A percentile compares a stretch with the other conserved stretches of the same genome.
Evolutionary conservation across 2,329 filamentous ascomycete genomes (phyloP).

Genomic region (Talaromyces sp.): DNA sequence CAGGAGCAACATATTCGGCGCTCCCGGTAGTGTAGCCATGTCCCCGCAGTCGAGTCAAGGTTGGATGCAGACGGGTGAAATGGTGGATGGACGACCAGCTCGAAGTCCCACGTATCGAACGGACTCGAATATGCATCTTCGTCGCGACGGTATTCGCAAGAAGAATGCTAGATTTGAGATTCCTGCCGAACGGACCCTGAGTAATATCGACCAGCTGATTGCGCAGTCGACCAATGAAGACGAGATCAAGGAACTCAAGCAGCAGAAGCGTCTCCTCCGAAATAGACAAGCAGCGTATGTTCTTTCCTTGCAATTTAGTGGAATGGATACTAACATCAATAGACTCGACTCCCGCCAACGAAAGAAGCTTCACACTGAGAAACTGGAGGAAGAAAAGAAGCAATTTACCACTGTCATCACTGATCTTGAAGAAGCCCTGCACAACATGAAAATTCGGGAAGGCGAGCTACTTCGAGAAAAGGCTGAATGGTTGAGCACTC

Average conservation of each 20-base stretch:
- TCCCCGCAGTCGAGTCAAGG: slow-evolving; percentile 63
- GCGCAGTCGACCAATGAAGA: slow-evolving; percentile 75
- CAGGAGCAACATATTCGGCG: slow-evolving; percentile 51
- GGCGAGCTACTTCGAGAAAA: slow-evolving; percentile 53
- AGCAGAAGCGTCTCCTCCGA: slow-evolving; percentile 89
- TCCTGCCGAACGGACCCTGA: slow-evolving; percentile 84
- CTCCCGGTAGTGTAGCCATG: slow-evolving; percentile 51
- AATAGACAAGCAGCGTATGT: slow-evolving; percentile 95
- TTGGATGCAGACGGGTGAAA: slow-evolving; percentile 48
- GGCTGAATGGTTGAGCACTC: slow-evolving; percentile 64
- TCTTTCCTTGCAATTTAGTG: slow-evolving; percentile 11
- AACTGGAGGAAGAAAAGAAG: slow-evolving; percentile 96
- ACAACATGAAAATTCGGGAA: slow-evolving; percentile 62
- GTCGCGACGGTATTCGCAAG: slow-evolving; percentile 90
- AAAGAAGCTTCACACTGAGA: slow-evolving; percentile 97
- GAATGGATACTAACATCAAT: slow-evolving; percentile 13
- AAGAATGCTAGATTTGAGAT: slow-evolving; percentile 99
- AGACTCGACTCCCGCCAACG: slow-evolving; percentile 94
- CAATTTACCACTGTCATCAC: slow-evolving; percentile 73
- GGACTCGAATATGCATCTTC: slow-evolving; percentile 69
- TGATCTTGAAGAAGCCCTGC: slow-evolving; percentile 74
- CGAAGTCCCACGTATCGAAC: slow-evolving; percentile 65
- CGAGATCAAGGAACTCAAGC: slow-evolving; percentile 96
- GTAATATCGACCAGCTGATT: slow-evolving; percentile 93
- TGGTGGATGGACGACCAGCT: slow-evolving; percentile 52